Percentiles rank a stretch among this genome's conserved stretches.
Evolutionary conservation across 225 moss, liverwort and hornwort species (phyloP).

Genomic region (Bryoerythrophyllum caledonicum): DNA sequence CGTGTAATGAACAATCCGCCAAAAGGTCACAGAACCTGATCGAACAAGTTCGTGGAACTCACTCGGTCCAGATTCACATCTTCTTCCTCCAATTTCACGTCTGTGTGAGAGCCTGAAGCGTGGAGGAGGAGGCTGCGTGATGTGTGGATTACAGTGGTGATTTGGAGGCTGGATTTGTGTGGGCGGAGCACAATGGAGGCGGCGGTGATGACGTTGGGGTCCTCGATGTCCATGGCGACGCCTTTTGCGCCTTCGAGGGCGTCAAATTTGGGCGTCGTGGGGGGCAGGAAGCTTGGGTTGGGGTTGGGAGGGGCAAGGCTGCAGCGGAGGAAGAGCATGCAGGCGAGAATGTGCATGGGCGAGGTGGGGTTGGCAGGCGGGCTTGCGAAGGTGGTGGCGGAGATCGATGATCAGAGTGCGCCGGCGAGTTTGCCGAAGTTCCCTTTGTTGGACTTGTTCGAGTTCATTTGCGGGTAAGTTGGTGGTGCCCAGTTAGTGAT

Average conservation of each 20-base stretch:
- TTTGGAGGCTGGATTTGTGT: neutral
- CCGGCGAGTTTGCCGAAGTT: constrained; percentile 5
- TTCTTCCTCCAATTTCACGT: neutral
- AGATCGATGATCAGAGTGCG: constrained; percentile 12
- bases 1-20: neutral
- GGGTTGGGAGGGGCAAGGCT: constrained; percentile 12
- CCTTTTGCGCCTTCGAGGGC: neutral
- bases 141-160: neutral
- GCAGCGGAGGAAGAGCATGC: constrained; percentile 23
- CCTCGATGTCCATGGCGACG: constrained; percentile 31
- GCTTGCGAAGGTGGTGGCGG: constrained; percentile 16
- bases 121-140: neutral
- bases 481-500: no score
- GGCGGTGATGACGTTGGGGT: constrained; percentile 14
- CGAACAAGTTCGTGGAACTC: no score
- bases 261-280: constrained; percentile 1
- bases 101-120: neutral
- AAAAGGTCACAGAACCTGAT: neutral
- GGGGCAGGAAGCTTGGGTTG: constrained; percentile 14
- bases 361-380: constrained; percentile 28
- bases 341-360: constrained; percentile 26
- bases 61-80: neutral
- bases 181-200: constrained; percentile 20
- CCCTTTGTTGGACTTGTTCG: constrained; percentile 38
- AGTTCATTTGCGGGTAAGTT: constrained; percentile 37